phyloP scores from a whole-genome alignment of 176 grass and related monocot genomes.

The Chrysopogon serrulatus region DNA sequence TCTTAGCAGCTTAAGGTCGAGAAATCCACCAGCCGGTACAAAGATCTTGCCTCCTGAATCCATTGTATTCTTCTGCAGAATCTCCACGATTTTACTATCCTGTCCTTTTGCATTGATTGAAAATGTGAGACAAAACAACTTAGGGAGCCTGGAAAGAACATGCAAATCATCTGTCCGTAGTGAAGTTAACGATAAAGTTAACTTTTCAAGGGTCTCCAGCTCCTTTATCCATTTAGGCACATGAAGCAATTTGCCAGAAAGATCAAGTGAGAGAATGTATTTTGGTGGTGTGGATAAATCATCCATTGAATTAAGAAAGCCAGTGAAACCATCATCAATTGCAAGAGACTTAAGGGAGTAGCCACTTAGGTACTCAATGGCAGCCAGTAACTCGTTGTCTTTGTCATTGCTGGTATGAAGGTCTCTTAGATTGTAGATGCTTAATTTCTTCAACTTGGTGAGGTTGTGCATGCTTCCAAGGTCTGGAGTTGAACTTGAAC shows the following conservation, averaged over 20 bases:
- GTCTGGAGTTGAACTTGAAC: not conserved
- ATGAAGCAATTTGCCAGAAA: not conserved
- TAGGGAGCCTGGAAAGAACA: not conserved
- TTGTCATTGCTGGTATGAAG: not conserved
- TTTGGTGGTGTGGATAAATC: not conserved
- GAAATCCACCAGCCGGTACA: not conserved
- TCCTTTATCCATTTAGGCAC: not conserved
- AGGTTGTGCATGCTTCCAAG: not conserved
- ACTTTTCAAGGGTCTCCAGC: not conserved
- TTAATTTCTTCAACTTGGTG: not conserved
- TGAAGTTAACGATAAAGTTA: not conserved
- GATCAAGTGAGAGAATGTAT: not conserved
- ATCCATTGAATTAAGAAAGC: not conserved
- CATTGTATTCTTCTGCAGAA: not conserved
- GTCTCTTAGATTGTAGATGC: not conserved
- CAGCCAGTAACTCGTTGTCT: not conserved
- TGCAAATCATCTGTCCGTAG: not conserved
- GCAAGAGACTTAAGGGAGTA: not conserved
- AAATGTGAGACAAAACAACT: constrained; percentile 2
- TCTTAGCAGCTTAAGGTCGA: not conserved
- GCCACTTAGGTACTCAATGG: not conserved
- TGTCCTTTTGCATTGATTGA: not conserved
- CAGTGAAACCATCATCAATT: not conserved
- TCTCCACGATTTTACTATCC: not conserved
- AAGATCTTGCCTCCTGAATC: not conserved